Evolutionary conservation across 306 rosid species (phyloP), one percentile per base, ranked within the genome.

Genomic region (Spatholobus suberectus): DNA sequence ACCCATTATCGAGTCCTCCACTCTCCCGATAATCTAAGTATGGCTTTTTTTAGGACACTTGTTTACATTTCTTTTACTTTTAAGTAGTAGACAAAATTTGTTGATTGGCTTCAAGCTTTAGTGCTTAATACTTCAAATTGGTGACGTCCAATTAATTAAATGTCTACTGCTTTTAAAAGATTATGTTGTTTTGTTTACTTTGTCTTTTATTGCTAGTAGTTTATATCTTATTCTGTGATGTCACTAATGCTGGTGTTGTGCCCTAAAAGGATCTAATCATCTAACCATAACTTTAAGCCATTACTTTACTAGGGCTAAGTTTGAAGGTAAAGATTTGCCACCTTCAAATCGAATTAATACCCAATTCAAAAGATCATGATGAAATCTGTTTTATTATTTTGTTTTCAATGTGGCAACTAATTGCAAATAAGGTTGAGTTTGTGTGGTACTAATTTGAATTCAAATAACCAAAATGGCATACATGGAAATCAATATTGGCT

Each of bases 251-350:
- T 46, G 63, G n/a, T 71, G 80, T 32, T 70, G 79, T 70, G 79
- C 75, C 29, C 80, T 26, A 52, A 75, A 82, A 68, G 81, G 85
- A 52, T 75, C 81, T n/a, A n/a, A n/a, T n/a, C n/a, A n/a, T n/a
- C n/a, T 54, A 20, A 40, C 70, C 76, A 38, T 62, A 75, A 66
- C 81, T 82, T 82, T 70, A 72, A 77, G 67, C 70, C 82, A 37
- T 38, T 15, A 2, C 40, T 62, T 62, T 62, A 14, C 69, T 29
- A 21, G 40, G 11, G 21, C 69, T 62, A 62, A 47, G 17, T 67
- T 32, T 34, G 4, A 73, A 75, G 41, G 58, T 58, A 70, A 24
- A 70, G 21, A 12, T 23, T 70, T 43, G 13, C 13, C 3, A 0
- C 13, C 57, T 43, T 70, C 38, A 65, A 11, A 7, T 35, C 24